Evolutionary conservation across 768 basidiomycete species (phyloP), one percentile per base, ranked within the genome.

Genomic region (Podaxis sp.): DNA sequence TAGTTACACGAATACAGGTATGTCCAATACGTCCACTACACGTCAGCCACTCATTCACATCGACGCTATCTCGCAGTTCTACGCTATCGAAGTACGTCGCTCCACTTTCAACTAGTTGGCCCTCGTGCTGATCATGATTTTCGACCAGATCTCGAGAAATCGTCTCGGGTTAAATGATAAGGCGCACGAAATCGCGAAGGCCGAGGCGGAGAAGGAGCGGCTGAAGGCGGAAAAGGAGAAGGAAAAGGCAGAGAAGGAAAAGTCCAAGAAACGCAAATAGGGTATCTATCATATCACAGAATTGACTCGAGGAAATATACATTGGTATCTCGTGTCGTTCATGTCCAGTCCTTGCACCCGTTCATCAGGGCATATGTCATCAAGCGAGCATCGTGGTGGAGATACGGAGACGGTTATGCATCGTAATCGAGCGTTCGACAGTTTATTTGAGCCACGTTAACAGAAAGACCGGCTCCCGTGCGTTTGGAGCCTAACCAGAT

Each of bases 131-230:
- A 51, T 24, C 12, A 19, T 4, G 19, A 26, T 6, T 19, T n/a
- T 8, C 24, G 8, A 4, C 24, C 59, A 97, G 92, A 96, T 99
- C 74, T 86, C 94, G 9, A 87, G 97, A 63, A 99, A 98, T 78
- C 81, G 89, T 61, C 83, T 93, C 0, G 95, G 95, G 1, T 82
- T 99, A 53, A 99, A 99, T 74, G 93, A 96, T 73, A 77, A 76
- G 56, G 89, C 92, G 2, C 93, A 96, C 76, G 86, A 94, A 72
- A 71, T 88, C 48, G 95, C 93, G 19, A 90, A 91, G 71, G 83
- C 74, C 55, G 89, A 93, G 61, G 86, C 80, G n/a, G 79, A 73
- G 42, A 87, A 88, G 77, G 85, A 86, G 66, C 83, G 83, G 65
- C 80, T 80, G 46, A 83, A 84, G 75, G 85, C 87, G 68, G 80